Base-by-base conservation (phyloP, 192 early-diverging fungal genomes). In the Podila clonocystis region DNA sequence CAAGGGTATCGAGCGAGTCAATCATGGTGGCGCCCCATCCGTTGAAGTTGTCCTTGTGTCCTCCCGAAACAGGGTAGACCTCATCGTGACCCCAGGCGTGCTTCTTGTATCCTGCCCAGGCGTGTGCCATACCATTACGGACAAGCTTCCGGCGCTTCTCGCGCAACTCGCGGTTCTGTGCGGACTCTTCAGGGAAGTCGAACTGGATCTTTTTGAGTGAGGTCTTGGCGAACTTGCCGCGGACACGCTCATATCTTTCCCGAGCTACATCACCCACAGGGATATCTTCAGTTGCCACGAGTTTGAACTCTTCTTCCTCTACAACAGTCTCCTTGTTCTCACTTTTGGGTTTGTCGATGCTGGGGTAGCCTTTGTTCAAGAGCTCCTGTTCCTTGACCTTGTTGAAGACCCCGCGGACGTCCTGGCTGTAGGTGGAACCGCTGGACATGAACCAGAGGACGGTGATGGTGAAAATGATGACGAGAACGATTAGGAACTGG, bases 1-100 rank as follows among this genome's bases (percentile, higher is more conserved):
- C 89, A 34, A 97, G 85, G 1, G 96, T 97, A 72, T 98, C 97
- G 30, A 98, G 83, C 2, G 93, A 83, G 75, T 98, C 97, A 61
- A 97, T 86, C 48, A 96, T 91, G 3, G 95, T 95, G 9, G 89
- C 89, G 19, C 87, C 90, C 90, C 88, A 91, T 6, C 89, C 89
- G 67, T 87, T 87, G 64, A 84, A 85, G 6, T 65, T 58, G 41
- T 89, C 82, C 15, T n/a, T 57, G 33, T 36, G 29, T 17, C 58
- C 30, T 52, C 83, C 83, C 12, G 58, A 59, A 20, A 89, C 78
- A 6, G 89, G 89, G 2, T 50, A 30, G 30, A 86, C 74, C 64
- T 94, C 93, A 68, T 98, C 97, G n/a, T 87, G 82, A 13, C 94
- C 94, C 84, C 93, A 95, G 2, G 94, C 93, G 59, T 91, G 91